These are phyloP conservation scores for Globisporangium rhizosaccharum DNA, from an alignment of 352 stramenopile genomes.

Conservation along the genomic window DNA sequence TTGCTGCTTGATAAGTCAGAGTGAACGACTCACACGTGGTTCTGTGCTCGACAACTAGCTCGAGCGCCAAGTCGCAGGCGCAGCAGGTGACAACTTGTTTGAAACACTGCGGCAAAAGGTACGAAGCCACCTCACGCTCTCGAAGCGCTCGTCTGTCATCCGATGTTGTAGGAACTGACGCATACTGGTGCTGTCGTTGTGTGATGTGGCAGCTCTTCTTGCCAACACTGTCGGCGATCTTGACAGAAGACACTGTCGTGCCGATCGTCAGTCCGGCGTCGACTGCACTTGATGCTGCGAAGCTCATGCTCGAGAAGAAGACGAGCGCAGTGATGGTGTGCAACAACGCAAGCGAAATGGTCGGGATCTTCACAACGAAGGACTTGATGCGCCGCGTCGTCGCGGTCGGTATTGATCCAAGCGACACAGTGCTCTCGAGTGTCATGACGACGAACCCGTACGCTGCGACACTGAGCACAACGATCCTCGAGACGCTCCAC, in stretches of 20 bases:
- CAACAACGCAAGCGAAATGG: constrained; percentile 69
- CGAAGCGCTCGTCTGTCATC: not conserved
- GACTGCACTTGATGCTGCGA: constrained; percentile 61
- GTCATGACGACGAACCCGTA: constrained; percentile 96
- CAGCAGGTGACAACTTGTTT: constrained; percentile 62
- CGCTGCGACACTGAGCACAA: constrained; percentile 88
- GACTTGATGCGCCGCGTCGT: constrained; percentile 96
- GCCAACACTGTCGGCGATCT: constrained; percentile 76
- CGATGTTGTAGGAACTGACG: not conserved
- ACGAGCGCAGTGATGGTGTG: constrained; percentile 90
- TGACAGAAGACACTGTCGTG: constrained; percentile 51
- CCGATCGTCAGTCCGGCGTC: constrained; percentile 46
- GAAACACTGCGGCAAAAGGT: constrained; percentile 82
- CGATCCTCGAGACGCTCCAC: constrained; percentile 95
- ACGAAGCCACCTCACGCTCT: not conserved
- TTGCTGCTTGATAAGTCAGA: not conserved
- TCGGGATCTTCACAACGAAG: constrained; percentile 97
- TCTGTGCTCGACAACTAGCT: constrained; percentile 20
- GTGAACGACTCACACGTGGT: not conserved
- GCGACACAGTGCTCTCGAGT: constrained; percentile 67
- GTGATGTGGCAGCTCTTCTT: constrained; percentile 56
- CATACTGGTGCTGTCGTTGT: constrained; percentile 1
- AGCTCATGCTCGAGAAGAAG: constrained; percentile 79
- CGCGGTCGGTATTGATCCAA: constrained; percentile 81
- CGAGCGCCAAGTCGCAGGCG: constrained; percentile 46